Conservation (phyloP, 768 basidiomycete species). For the Tephrocybe sp. region DNA sequence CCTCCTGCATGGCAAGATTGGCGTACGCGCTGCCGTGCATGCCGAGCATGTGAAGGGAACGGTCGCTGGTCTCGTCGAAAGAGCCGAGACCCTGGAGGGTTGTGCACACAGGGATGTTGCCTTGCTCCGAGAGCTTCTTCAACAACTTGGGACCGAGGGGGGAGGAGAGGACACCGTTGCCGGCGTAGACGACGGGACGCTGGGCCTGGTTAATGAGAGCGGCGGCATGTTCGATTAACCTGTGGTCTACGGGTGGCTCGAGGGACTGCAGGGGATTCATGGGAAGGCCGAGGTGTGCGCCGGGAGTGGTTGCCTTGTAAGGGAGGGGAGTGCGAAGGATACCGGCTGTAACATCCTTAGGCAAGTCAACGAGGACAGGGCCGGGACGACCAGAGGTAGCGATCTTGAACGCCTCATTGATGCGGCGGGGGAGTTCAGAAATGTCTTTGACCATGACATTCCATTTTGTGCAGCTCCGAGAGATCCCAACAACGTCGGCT, state of each 20-base stretch:
- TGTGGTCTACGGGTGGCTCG: constrained; percentile 60
- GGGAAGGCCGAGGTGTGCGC: constrained; percentile 70
- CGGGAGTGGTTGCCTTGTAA: constrained; percentile 85
- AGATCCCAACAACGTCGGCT: constrained; percentile 96
- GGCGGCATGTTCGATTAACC: constrained; percentile 80
- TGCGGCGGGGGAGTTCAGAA: constrained; percentile 87
- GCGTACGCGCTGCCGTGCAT: constrained; percentile 99
- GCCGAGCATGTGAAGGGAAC: constrained; percentile 94
- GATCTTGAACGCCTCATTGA: constrained; percentile 99
- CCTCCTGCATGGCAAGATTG: constrained; percentile 96
- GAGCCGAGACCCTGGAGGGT: constrained; percentile 95
- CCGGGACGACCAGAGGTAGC: constrained; percentile 96
- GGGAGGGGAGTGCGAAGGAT: constrained; percentile 85
- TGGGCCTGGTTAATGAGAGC: constrained; percentile 89
- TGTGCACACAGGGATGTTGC: constrained; percentile 98
- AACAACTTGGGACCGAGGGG: constrained; percentile 83
- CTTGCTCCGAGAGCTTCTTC: constrained; percentile 71
- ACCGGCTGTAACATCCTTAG: constrained; percentile 97
- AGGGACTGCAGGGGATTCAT: constrained; percentile 63
- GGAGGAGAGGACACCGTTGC: constrained; percentile 85
- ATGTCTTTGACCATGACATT: constrained; percentile 99
- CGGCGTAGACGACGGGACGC: constrained; percentile 90
- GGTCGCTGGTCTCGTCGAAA: constrained; percentile 87
- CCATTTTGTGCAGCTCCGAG: constrained; percentile 98
- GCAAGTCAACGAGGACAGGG: constrained; percentile 96